These are phyloP conservation scores for Carex pumila DNA, from an alignment of 176 grass and related monocot species.

Conservation along the genomic window DNA sequence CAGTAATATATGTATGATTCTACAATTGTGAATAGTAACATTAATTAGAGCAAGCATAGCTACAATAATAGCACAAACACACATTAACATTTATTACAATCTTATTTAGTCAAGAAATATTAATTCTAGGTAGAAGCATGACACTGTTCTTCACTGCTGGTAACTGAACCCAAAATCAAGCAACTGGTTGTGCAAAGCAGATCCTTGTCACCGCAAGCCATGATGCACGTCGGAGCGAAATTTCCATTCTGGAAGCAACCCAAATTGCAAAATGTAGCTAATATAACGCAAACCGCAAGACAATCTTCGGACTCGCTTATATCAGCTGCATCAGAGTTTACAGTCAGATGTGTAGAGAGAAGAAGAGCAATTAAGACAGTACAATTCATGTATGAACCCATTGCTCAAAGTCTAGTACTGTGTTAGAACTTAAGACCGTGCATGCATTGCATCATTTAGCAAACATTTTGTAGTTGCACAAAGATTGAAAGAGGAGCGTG, in stretches of 20 bases:
- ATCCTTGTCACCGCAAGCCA: conserved; percentile 16
- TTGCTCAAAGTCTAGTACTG: not conserved
- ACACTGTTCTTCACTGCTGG: not conserved
- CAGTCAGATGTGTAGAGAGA: not conserved
- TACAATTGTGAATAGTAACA: not conserved
- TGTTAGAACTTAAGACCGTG: not conserved
- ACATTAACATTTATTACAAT: not conserved
- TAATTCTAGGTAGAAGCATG: not conserved
- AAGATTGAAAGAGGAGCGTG: not conserved
- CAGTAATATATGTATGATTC: not conserved
- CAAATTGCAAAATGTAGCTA: not conserved
- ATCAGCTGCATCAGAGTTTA: not conserved
- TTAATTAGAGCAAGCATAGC: not conserved
- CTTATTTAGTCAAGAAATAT: not conserved
- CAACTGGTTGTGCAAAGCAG: not conserved
- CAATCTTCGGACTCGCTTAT: not conserved
- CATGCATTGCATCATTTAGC: not conserved
- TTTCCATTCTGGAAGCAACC: not conserved
- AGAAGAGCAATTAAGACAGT: not conserved
- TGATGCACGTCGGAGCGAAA: not conserved
- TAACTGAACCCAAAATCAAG: not conserved
- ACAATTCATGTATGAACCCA: not conserved
- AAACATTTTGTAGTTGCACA: not conserved
- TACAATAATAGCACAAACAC: not conserved
- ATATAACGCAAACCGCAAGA: not conserved